Base-by-base conservation (phyloP, 495 filamentous ascomycete genomes). In the Aspergillus ellipticus region DNA sequence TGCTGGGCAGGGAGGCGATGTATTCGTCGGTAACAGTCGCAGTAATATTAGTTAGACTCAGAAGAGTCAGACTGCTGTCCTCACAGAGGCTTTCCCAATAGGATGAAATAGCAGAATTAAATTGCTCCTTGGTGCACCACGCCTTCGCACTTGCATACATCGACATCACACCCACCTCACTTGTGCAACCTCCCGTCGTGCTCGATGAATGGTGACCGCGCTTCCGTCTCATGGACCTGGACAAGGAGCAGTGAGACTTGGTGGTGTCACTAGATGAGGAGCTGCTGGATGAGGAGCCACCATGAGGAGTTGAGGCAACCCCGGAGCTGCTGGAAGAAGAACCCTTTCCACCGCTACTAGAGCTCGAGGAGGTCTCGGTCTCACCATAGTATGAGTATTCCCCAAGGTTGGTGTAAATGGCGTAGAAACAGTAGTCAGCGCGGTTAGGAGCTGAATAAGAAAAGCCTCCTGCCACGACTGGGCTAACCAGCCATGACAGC, bases 71-170 rank as follows among this genome's bases (percentile, higher is more conserved):
- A 24, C 52, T 54, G 19, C 35, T 39, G 1, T 55, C 2, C 47
- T 20, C 46, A 33, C 54, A 56, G 4, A 56, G 39, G 3, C 24
- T 43, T 21, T 51, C 20, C 54, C 54, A 56, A 35, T 56, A 56
- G 8, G 35, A 15, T 15, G 54, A 24, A 13, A 43, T 45, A 0
- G 47, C 26, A 21, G 26, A 24, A 4, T 41, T 37, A 6, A 51
- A 19, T 43, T 35, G 31, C 21, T 39, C 26, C 46, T 56, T 43
- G 47, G 24, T 56, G 11, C 54, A 56, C 35, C 46, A 46, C 21
- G 47, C 35, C n/a, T 56, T 56, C 2, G 54, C 54, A 42, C 54
- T 56, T 2, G 47, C 54, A 33, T 56, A 56, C 21, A 51, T 15
- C 7, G 54, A 56, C 13, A 42, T 51, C 13, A 51, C 54, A 13